Base-by-base conservation (phyloP, 1,139 yeast genomes). In the Trichomonascaceae sp. region DNA sequence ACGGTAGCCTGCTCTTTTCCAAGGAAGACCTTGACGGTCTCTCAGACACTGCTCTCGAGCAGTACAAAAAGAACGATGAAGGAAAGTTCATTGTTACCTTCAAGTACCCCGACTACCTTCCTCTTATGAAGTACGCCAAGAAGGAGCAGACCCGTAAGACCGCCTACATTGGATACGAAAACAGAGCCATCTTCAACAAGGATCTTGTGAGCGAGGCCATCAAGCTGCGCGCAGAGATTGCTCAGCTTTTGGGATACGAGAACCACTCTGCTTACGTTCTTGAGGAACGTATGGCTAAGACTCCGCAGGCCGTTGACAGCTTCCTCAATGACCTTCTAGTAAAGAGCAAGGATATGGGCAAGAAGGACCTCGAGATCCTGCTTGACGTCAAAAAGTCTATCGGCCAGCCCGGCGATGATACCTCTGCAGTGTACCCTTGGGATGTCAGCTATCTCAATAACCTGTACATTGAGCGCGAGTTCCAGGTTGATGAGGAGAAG, bases 211-310 rank as follows among this genome's bases (percentile, higher is more conserved):
- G 60, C 20, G 67, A 76, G 42, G 75, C 84, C 18, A 67, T 81
- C 35, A 58, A 64, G 43, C 48, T 75, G 34, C 68, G 94, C 48
- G 69, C 67, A 32, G 59, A 76, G 46, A 56, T 77, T 37, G 85
- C 92, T 1, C 54, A 67, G 34, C 42, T 70, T 13, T 62, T 80
- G 47, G 92, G 84, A 8, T 81, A 77, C 56, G 56, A 67, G 17
- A 71, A 69, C 36, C 82, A 67, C 53, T 72, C 92, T 1, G 78
- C 75, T 37, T 79, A 68, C 48, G 69, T 74, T 16, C 64, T 82
- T 42, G 89, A 79, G 43, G 79, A 74, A 34, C 69, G 84, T 51
- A 77, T 81, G 87, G 93, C 93, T 30, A 76, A 79, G 50, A 65
- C 60, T 23, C 71, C 76, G 28, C 62, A 64, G 25, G 69, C 63